Evolutionary conservation across 306 rosid genomes (phyloP), one percentile per base, ranked within the genome.

Genomic region (Vigna radiata): DNA sequence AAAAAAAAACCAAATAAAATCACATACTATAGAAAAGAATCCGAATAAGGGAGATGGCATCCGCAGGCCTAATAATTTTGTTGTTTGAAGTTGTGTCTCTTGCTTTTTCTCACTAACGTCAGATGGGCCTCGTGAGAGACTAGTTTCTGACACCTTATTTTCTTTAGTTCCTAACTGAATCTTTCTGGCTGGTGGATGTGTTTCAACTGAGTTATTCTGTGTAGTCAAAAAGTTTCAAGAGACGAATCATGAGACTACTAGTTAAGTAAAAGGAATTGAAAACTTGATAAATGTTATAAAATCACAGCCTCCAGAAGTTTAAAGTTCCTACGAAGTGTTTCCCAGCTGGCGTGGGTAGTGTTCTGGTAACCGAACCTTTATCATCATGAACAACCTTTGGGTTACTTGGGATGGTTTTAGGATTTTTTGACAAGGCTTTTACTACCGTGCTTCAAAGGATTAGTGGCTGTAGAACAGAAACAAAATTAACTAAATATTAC

Each of bases 41-140:
- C 90, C 88, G 79, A 95, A 73, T 2, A 97, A 92, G 31, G 98
- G 98, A 76, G 98, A 90, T 76, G 98, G 97, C 98, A 84, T 92
- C 83, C 97, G 82, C 65, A 92, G 78, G 83, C 97, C 93, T 47
- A 97, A 92, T 50, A 88, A 92, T 80, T 87, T 95, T 79, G 86
- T 75, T 14, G 86, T 62, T 72, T 76, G 93, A 33, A 67, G 52
- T 54, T 75, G 89, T 72, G 77, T n/a, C 10, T 41, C 71, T 59
- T 59, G 87, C 82, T 10, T 72, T 72, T 79, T 83, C 70, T 78
- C 83, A 72, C 71, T 80, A 58, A 67, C n/a, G 53, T 48, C 27
- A 72, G 72, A 72, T 75, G 77, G 79, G 80, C 59, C 82, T 70
- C 52, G 85, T 49, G 86, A 68, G 37, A 73, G 77, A 81, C 83